phyloP scores from a whole-genome alignment of 2,329 filamentous ascomycete genomes.

The Colletotrichum tropicicola region DNA sequence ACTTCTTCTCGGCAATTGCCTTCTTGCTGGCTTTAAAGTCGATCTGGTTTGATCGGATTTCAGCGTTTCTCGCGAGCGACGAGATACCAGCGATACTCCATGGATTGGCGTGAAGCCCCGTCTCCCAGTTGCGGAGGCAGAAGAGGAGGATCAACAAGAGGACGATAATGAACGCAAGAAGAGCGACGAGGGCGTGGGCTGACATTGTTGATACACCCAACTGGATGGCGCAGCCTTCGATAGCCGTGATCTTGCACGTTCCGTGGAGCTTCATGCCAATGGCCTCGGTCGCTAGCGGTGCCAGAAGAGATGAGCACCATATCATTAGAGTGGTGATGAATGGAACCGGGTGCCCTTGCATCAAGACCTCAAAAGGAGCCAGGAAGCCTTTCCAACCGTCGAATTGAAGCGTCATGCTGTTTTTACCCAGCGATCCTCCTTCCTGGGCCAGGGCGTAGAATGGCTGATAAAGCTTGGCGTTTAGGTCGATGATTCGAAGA shows the following conservation, averaged over 20 bases:
- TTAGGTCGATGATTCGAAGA: slow-evolving; percentile 49
- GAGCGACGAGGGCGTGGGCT: slow-evolving; percentile 40
- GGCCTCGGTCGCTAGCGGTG: slow-evolving; percentile 51
- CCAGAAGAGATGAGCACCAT: slow-evolving; percentile 42
- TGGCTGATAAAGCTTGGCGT: slow-evolving; percentile 52
- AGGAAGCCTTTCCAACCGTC: slow-evolving; percentile 45
- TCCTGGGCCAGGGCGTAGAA: slow-evolving; percentile 50
- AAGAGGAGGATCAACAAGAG: slow-evolving; percentile 40
- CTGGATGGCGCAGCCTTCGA: slow-evolving; percentile 41
- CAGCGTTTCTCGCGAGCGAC: slow-evolving; percentile 40
- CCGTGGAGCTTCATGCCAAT: slow-evolving; percentile 48
- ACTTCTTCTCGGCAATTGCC: slow-evolving; percentile 36
- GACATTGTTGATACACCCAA: slow-evolving; percentile 44
- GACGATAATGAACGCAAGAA: slow-evolving; percentile 41
- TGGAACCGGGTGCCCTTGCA: slow-evolving; percentile 45
- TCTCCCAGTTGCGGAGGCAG: slow-evolving; percentile 43
- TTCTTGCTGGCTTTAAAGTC: slow-evolving; percentile 33
- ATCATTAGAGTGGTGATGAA: slow-evolving; percentile 47
- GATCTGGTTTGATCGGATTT: slow-evolving; percentile 36
- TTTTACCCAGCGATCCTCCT: slow-evolving; percentile 45
- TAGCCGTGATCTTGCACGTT: slow-evolving; percentile 39
- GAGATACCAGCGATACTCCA: slow-evolving; percentile 50
- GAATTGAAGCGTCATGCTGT: slow-evolving; percentile 54
- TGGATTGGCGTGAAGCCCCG: slow-evolving; percentile 48
- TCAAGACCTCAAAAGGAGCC: slow-evolving; percentile 42